These are phyloP conservation scores for Arctium lappa DNA, from an alignment of 129 eudicot species.

Conservation along the genomic window DNA sequence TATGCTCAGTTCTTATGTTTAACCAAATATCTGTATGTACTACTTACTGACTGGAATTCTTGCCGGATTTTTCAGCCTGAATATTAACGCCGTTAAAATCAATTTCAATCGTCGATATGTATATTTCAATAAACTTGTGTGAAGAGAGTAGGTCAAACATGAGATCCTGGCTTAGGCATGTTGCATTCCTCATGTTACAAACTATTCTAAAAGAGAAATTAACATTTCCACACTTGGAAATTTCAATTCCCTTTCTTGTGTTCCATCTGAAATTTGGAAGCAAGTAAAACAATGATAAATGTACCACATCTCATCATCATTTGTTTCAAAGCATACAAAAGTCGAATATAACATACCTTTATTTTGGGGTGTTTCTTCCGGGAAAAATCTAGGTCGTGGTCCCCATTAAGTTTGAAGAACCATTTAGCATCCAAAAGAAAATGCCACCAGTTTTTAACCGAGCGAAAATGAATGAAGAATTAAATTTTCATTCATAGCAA, in stretches of 20 bases:
- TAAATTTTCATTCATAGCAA: not conserved
- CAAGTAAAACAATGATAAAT: not conserved
- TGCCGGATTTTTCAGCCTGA: slow-evolving; percentile 58
- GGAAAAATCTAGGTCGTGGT: slow-evolving; percentile 70
- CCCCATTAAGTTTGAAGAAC: slow-evolving; percentile 41
- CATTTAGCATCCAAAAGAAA: not conserved
- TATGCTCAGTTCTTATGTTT: no score
- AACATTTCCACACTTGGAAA: slow-evolving; percentile 89
- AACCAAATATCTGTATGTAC: no score
- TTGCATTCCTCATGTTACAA: slow-evolving; percentile 22
- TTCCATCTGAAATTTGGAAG: slow-evolving; percentile 43
- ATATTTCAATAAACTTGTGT: not conserved
- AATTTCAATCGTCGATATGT: not conserved
- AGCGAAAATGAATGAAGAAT: not conserved
- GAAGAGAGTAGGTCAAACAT: slow-evolving; percentile 41
- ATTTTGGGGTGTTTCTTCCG: slow-evolving; percentile 36
- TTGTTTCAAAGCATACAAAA: not conserved
- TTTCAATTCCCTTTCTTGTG: slow-evolving; percentile 68
- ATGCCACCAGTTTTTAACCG: not conserved
- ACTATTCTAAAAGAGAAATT: slow-evolving; percentile 32
- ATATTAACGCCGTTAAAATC: slow-evolving; percentile 6
- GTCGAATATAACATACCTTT: no score
- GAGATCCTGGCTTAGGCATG: slow-evolving; percentile 84
- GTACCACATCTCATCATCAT: not conserved
- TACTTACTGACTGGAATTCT: slow-evolving; percentile 22